Evolutionary conservation across 2,329 filamentous ascomycete species (phyloP).

Genomic region (Cercospora nicotianae): DNA sequence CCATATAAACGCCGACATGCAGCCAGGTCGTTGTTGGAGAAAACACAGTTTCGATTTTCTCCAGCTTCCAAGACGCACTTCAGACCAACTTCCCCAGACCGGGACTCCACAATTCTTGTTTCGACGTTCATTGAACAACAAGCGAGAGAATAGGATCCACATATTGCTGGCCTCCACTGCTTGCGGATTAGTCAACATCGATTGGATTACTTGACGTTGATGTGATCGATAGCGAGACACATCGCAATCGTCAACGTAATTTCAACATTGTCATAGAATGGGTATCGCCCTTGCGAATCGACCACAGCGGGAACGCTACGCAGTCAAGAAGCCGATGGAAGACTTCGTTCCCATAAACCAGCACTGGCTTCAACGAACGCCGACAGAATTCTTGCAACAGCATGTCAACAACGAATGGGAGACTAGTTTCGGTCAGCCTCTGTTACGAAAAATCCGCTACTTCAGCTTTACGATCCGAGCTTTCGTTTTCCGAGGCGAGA

Average conservation of each 20-base stretch:
- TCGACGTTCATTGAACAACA: neutral
- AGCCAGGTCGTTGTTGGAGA: conserved; percentile 1
- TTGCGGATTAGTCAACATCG: neutral
- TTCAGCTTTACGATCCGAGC: conserved; percentile 17
- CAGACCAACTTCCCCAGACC: neutral
- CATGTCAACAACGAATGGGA: conserved; percentile 15
- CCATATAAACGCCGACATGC: conserved; percentile 3
- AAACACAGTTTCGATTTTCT: neutral
- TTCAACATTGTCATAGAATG: neutral
- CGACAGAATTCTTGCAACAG: conserved; percentile 5
- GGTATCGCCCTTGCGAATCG: neutral
- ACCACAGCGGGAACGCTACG: conserved; percentile 1
- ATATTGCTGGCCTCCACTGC: neutral
- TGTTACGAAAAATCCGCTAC: conserved; percentile 15
- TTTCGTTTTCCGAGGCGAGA: conserved; percentile 15
- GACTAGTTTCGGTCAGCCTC: neutral
- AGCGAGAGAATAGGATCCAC: neutral
- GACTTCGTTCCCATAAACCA: neutral
- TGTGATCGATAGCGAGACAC: neutral
- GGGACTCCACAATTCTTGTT: conserved; percentile 9
- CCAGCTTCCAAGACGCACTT: conserved; percentile 4
- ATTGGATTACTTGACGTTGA: neutral
- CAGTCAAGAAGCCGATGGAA: conserved; percentile 3
- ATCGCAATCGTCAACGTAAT: neutral
- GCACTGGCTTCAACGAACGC: conserved; percentile 17